A percentile compares a stretch with the other conserved stretches of the same genome.
Evolutionary conservation across 768 basidiomycete genomes (phyloP).

Genomic region (Xerocomus brunneocitrinus): DNA sequence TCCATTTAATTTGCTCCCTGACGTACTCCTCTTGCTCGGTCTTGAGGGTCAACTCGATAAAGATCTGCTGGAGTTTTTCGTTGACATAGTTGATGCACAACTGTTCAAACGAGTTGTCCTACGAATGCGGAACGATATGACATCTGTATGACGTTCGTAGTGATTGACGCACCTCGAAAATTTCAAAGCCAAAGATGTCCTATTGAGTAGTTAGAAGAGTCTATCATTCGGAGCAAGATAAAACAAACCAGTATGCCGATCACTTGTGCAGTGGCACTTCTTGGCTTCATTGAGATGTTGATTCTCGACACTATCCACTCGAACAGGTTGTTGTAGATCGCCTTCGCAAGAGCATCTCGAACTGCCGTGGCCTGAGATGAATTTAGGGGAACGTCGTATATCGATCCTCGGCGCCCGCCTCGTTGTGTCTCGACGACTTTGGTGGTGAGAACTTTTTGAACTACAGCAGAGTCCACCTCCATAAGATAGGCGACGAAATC

Average conservation of each 20-base stretch:
- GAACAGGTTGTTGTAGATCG: slow-evolving; percentile 96
- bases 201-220: slow-evolving; percentile 22
- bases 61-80: slow-evolving; percentile 99
- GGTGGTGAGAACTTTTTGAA: slow-evolving; percentile 84
- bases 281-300: slow-evolving; percentile 94
- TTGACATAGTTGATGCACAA: slow-evolving; percentile 99
- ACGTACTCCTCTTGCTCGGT: slow-evolving; percentile 99
- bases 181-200: slow-evolving; percentile 99
- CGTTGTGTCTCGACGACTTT: slow-evolving; percentile 89
- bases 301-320: slow-evolving; percentile 98
- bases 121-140: slow-evolving; percentile 22
- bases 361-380: slow-evolving; percentile 86
- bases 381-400: slow-evolving; percentile 97
- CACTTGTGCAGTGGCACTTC: slow-evolving; percentile 65
- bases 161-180: slow-evolving; percentile 68
- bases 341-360: slow-evolving; percentile 89
- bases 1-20: slow-evolving; percentile 98
- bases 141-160: slow-evolving; percentile 1
- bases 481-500: slow-evolving; percentile 95
- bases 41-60: slow-evolving; percentile 97
- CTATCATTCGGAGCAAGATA: background rate
- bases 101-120: slow-evolving; percentile 96
- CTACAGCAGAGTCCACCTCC: slow-evolving; percentile 72
- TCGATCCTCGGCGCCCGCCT: slow-evolving; percentile 87
- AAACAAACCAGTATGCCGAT: slow-evolving; percentile 83